phyloP scores from a whole-genome alignment of 176 grass and related monocot species.

The Tillandsia fasciculata region DNA sequence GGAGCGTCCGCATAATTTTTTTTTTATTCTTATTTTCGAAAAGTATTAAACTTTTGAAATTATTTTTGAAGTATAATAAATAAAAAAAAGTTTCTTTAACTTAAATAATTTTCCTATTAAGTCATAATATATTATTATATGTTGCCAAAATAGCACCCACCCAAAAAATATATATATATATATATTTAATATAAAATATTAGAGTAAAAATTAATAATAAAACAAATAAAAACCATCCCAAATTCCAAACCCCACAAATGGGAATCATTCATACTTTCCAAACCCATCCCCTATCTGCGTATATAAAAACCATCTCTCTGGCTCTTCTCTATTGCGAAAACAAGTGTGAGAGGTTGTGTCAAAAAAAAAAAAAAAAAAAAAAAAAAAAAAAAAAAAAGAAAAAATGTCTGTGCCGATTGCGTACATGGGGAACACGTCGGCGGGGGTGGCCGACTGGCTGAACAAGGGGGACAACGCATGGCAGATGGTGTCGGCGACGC shows the following conservation, averaged over 20 bases:
- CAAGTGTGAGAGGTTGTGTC: neutral
- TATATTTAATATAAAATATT: too few relatives aligned
- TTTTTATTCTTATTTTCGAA: too few relatives aligned
- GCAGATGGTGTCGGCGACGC: constrained; percentile 87
- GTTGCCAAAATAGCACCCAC: too few relatives aligned
- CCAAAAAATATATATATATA: too few relatives aligned
- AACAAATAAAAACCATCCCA: neutral
- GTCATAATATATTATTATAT: too few relatives aligned
- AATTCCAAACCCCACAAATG: constrained; percentile 19
- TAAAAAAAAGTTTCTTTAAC: too few relatives aligned
- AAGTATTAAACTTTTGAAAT: too few relatives aligned
- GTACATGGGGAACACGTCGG: constrained; percentile 23
- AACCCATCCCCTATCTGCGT: constrained; percentile 9
- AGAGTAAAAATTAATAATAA: too few relatives aligned
- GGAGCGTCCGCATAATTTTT: too few relatives aligned
- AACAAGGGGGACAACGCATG: constrained; percentile 96
- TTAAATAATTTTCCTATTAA: too few relatives aligned
- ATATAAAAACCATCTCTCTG: neutral
- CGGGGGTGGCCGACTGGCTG: constrained; percentile 36
- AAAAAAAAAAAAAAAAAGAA: neutral
- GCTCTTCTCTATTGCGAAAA: neutral
- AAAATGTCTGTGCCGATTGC: constrained; percentile 21
- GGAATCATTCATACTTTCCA: constrained; percentile 2
- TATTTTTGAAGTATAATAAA: too few relatives aligned
- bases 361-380: neutral